Percentiles rank a stretch among this genome's conserved stretches.
Conservation (phyloP, 2,329 filamentous ascomycete species). For the Blastomyces parvus region DNA sequence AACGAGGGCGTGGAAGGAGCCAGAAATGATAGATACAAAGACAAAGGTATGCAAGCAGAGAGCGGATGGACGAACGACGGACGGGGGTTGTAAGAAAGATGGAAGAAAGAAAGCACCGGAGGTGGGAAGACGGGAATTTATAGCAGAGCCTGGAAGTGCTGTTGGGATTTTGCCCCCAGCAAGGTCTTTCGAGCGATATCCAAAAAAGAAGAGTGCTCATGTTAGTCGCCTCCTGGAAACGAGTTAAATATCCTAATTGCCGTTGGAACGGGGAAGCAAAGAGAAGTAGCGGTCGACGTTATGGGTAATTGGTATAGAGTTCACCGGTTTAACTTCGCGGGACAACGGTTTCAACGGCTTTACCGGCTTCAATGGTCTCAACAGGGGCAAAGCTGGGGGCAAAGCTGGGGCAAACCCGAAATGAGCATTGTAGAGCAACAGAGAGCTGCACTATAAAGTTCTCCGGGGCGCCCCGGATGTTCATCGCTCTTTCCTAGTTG, state of each 20-base stretch:
- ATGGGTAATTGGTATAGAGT: not conserved
- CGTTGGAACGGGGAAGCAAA: not conserved
- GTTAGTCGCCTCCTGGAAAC: not conserved
- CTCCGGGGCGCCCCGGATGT: not conserved
- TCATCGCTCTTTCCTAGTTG: not conserved
- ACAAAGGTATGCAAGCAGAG: not conserved
- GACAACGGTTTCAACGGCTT: not conserved
- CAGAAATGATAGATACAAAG: not conserved
- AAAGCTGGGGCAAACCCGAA: not conserved
- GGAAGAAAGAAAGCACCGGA: not conserved
- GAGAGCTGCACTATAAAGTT: not conserved
- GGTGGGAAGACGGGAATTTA: not conserved
- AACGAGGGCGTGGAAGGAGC: too few species aligned
- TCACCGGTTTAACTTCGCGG: not conserved
- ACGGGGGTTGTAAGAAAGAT: not conserved
- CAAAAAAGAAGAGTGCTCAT: not conserved
- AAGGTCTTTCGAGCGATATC: not conserved
- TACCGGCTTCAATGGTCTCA: constrained; percentile 8
- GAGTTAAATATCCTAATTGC: not conserved
- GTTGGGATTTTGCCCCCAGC: too few species aligned
- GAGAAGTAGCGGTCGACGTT: not conserved
- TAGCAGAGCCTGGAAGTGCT: not conserved
- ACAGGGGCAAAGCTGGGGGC: not conserved
- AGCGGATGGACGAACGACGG: not conserved
- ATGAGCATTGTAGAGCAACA: not conserved